These are phyloP conservation scores for Chimonanthus praecox DNA, from an alignment of 164 flowering plant species.

Conservation along the genomic window DNA sequence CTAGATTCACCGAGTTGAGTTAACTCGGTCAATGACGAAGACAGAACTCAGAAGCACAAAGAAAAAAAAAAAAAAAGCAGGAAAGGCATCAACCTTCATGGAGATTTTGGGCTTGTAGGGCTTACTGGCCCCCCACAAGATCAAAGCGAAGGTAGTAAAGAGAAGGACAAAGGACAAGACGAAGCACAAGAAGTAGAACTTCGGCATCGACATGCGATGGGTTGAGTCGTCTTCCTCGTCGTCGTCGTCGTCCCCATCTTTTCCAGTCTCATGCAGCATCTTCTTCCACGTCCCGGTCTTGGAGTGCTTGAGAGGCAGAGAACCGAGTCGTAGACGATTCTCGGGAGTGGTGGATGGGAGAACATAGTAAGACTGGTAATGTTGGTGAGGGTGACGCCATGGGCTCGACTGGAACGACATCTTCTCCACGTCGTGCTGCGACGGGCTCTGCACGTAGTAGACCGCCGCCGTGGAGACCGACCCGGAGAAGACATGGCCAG, in stretches of 20 bases:
- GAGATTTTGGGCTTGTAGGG: slow-evolving; percentile 47
- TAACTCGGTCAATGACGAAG: slow-evolving; percentile 7
- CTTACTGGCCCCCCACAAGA: slow-evolving; percentile 79
- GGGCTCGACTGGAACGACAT: slow-evolving; percentile 77
- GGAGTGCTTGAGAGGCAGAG: slow-evolving; percentile 57
- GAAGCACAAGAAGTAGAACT: slow-evolving; percentile 42
- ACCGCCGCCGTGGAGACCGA: slow-evolving; percentile 60
- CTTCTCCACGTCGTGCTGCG: slow-evolving; percentile 81
- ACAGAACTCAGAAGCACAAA: background rate
- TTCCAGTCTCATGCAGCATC: slow-evolving; percentile 22
- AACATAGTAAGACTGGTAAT: background rate
- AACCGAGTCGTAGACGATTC: slow-evolving; percentile 85
- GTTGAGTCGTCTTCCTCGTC: slow-evolving; percentile 21
- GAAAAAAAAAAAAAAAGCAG: background rate
- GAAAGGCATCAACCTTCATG: slow-evolving; percentile 50
- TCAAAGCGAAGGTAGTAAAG: slow-evolving; percentile 60
- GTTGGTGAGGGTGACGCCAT: slow-evolving; percentile 61
- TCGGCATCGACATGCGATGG: slow-evolving; percentile 8
- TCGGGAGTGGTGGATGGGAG: slow-evolving; percentile 80
- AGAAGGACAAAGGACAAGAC: slow-evolving; percentile 43
- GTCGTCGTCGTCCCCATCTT: slow-evolving; percentile 29
- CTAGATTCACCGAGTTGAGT: background rate
- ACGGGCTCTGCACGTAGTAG: slow-evolving; percentile 95
- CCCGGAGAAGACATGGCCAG: slow-evolving; percentile 58
- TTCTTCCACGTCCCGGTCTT: slow-evolving; percentile 35